Percentiles rank a stretch among this genome's conserved stretches.
Conservation (phyloP, 331 rosid genomes). For the Stylosanthes scabra region DNA sequence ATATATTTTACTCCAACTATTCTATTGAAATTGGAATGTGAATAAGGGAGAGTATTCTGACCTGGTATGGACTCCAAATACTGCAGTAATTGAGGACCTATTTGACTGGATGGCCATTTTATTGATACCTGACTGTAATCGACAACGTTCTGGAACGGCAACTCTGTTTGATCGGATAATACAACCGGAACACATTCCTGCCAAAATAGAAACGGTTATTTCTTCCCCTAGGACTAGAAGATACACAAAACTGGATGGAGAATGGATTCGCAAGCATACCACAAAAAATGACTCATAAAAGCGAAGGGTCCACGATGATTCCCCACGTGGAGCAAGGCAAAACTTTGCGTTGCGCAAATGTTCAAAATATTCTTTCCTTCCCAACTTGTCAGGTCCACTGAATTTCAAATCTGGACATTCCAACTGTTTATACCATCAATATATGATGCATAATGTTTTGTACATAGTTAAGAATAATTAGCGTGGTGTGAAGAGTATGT, state of each 20-base stretch:
- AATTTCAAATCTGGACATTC: slow-evolving; percentile 96
- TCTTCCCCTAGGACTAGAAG: background rate
- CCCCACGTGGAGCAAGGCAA: slow-evolving; percentile 97
- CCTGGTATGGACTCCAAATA: slow-evolving; percentile 94
- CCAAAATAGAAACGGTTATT: slow-evolving; percentile 33
- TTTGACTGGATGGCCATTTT: slow-evolving; percentile 91
- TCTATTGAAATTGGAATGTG: slow-evolving; percentile 8
- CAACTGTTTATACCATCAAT: slow-evolving; percentile 77
- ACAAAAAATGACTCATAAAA: slow-evolving; percentile 93
- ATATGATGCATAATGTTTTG: slow-evolving; percentile 38
- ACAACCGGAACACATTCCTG: slow-evolving; percentile 96
- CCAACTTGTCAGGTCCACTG: slow-evolving; percentile 81
- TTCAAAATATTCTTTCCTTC: slow-evolving; percentile 81
- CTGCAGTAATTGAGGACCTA: slow-evolving; percentile 80
- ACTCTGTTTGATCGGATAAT: slow-evolving; percentile 81
- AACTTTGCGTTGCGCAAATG: slow-evolving; percentile 88
- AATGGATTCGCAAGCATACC: slow-evolving; percentile 61
- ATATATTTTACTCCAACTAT: no score
- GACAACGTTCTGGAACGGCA: slow-evolving; percentile 91
- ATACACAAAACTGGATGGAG: background rate
- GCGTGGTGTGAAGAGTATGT: slow-evolving; percentile 27
- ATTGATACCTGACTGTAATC: slow-evolving; percentile 88
- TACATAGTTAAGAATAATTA: slow-evolving; percentile 33
- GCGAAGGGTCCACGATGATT: slow-evolving; percentile 98
- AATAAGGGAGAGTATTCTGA: slow-evolving; percentile 32